Evolutionary conservation across 78 protist genomes (phyloP).

Genomic region (Dictyostelium firmibasis): DNA sequence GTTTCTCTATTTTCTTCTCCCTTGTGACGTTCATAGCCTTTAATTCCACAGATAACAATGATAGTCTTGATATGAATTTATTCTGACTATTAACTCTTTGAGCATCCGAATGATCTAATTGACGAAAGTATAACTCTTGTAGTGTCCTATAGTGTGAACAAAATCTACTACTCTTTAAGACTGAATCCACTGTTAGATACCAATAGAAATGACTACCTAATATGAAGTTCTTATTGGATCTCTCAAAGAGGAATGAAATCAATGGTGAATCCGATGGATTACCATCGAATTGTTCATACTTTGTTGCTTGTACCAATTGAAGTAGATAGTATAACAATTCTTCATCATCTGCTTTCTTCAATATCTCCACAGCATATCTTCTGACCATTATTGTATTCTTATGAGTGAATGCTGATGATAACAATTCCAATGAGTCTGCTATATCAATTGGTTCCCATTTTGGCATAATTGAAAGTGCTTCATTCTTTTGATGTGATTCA

Average conservation of each 20-base stretch:
- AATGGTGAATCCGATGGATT: conserved; percentile 32
- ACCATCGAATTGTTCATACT: conserved; percentile 70
- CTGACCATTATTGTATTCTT: conserved; percentile 84
- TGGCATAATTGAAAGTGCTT: conserved; percentile 71
- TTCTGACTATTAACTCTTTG: neutral
- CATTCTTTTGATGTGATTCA: conserved; percentile 81
- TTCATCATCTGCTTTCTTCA: conserved; percentile 73
- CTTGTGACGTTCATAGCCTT: conserved; percentile 59
- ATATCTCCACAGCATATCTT: conserved; percentile 89
- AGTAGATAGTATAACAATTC: conserved; percentile 89
- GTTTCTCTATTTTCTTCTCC: conserved; percentile 62
- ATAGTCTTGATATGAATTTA: conserved; percentile 23
- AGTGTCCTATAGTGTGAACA: conserved; percentile 30
- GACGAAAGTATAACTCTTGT: conserved; percentile 25
- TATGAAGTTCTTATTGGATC: conserved; percentile 35
- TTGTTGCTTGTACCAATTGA: conserved; percentile 96
- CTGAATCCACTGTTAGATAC: conserved; percentile 71
- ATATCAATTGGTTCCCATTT: conserved; percentile 66
- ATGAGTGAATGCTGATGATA: conserved; percentile 67
- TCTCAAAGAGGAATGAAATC: conserved; percentile 60
- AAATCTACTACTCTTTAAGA: neutral
- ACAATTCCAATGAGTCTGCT: conserved; percentile 92
- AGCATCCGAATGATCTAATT: neutral
- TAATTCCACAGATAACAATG: conserved; percentile 27
- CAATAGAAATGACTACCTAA: conserved; percentile 77